Evolutionary conservation across 1,284 basidiomycete genomes (phyloP).

Genomic region (Rhizoctonia solani): DNA sequence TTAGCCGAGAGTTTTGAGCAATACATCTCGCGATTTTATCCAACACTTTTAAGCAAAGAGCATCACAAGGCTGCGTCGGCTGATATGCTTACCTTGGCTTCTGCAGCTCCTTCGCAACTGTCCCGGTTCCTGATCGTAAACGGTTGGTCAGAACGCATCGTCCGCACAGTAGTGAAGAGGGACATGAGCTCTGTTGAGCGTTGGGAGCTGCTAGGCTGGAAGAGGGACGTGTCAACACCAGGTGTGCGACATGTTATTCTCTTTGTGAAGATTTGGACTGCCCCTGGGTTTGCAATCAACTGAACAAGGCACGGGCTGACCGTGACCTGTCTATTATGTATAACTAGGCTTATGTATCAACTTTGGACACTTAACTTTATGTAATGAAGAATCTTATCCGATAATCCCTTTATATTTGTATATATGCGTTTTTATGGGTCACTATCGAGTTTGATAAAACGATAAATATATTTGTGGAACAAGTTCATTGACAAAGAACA

Average conservation of each 20-base stretch:
- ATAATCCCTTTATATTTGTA: no score
- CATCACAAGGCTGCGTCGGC: background rate
- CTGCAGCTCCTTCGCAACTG: background rate
- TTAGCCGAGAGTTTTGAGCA: background rate
- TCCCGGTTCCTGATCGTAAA: background rate
- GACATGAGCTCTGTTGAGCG: background rate
- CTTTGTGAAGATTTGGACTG: background rate
- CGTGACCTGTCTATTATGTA: no score
- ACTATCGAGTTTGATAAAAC: background rate
- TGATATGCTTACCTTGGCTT: background rate
- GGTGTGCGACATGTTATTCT: conserved; percentile 7
- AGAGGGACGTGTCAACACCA: background rate
- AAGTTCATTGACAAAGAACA: background rate
- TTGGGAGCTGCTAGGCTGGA: conserved; percentile 11
- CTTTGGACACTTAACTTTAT: no score
- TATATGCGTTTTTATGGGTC: background rate
- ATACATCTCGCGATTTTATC: background rate
- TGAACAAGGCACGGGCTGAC: no score
- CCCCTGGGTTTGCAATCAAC: background rate
- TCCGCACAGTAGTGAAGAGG: background rate
- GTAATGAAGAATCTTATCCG: no score
- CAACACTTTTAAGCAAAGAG: background rate
- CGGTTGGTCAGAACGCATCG: background rate
- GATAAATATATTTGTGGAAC: background rate
- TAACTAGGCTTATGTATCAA: no score